Conservation (phyloP, 1,284 basidiomycete species). For the Earliella scabrosa region DNA sequence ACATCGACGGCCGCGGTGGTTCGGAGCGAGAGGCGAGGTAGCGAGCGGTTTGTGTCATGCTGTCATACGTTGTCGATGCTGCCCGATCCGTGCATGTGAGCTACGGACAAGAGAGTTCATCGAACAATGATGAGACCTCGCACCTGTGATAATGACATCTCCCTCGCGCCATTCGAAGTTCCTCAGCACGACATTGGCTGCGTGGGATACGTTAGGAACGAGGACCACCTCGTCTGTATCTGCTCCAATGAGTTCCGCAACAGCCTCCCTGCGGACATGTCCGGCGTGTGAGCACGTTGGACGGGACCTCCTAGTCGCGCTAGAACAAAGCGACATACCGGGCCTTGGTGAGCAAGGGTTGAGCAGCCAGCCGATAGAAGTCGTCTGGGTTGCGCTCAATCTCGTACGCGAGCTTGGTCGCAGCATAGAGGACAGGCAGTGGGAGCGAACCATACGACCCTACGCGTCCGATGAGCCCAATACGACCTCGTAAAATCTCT, state of each 20-base stretch:
- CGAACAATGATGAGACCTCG: slow-evolving; percentile 18
- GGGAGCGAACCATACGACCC: slow-evolving; percentile 76
- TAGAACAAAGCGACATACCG: slow-evolving; percentile 41
- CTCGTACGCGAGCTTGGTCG: slow-evolving; percentile 46
- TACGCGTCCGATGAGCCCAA: slow-evolving; percentile 30
- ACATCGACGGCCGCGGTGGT: slow-evolving; percentile 21
- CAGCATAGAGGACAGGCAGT: slow-evolving; percentile 58
- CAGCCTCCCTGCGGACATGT: slow-evolving; percentile 37
- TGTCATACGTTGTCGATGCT: slow-evolving; percentile 58
- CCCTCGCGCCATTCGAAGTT: slow-evolving; percentile 61
- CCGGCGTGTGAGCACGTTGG: no score
- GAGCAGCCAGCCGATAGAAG: slow-evolving; percentile 55
- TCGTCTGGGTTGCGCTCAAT: slow-evolving; percentile 67
- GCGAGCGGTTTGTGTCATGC: slow-evolving; percentile 59
- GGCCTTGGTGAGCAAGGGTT: slow-evolving; percentile 45
- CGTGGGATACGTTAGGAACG: slow-evolving; percentile 68
- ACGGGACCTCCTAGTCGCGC: no score
- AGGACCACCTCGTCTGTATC: slow-evolving; percentile 67
- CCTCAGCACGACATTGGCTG: slow-evolving; percentile 65
- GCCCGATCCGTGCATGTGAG: background rate
- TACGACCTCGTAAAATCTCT: background rate
- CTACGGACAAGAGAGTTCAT: no score
- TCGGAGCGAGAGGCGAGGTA: slow-evolving; percentile 57
- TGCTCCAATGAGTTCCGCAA: slow-evolving; percentile 67
- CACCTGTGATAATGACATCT: slow-evolving; percentile 54